phyloP scores from a whole-genome alignment of 805 yeast genomes.

The Saccharomycopsis sp. region DNA sequence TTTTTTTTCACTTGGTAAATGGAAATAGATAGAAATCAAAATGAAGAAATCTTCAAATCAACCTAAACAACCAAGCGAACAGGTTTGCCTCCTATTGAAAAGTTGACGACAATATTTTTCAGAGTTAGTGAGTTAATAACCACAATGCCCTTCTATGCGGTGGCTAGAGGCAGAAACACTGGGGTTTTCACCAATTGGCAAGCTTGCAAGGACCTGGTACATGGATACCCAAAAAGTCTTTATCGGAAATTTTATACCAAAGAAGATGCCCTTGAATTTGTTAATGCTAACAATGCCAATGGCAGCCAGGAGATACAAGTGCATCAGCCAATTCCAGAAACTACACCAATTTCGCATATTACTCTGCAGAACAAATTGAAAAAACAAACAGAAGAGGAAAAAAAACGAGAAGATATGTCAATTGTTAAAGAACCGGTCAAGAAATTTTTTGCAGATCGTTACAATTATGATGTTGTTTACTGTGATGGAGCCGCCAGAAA shows the following conservation, averaged over 20 bases:
- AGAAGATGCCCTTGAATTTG: constrained; percentile 44
- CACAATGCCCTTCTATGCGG: too few relatives aligned
- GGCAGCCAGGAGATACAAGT: background rate
- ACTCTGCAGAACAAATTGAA: background rate
- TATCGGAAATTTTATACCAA: constrained; percentile 47
- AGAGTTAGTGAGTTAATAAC: too few relatives aligned
- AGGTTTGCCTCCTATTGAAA: too few relatives aligned
- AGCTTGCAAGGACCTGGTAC: constrained; percentile 44
- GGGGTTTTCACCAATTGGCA: constrained; percentile 63
- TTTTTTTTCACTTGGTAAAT: too few relatives aligned
- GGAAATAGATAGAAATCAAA: too few relatives aligned
- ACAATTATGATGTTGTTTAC: constrained; percentile 33
- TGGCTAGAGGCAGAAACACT: constrained; percentile 36
- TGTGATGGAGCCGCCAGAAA: constrained; percentile 75
- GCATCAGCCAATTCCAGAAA: background rate
- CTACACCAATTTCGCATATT: background rate
- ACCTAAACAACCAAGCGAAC: too few relatives aligned
- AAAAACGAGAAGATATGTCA: background rate
- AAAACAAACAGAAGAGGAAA: background rate
- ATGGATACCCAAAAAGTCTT: constrained; percentile 49
- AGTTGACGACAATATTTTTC: too few relatives aligned
- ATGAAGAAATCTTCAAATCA: too few relatives aligned
- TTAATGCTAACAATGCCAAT: constrained; percentile 19
- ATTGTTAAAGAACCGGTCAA: background rate
- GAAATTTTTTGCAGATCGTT: background rate